Base-by-base conservation (phyloP, 2,329 filamentous ascomycete species). In the Aspergillus sergii region DNA sequence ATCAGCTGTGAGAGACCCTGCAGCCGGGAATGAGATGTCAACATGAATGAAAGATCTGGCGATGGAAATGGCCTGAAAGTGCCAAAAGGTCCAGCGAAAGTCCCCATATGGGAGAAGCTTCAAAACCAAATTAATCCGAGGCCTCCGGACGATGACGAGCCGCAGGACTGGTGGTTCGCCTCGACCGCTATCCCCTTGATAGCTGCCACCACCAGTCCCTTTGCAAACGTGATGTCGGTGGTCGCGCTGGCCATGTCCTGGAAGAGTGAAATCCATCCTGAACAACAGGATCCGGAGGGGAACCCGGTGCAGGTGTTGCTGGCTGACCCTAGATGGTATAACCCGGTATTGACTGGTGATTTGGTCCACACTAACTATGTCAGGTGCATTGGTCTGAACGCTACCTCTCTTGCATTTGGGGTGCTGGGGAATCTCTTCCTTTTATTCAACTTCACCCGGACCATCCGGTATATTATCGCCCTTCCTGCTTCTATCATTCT, bases 151-250 rank as follows among this genome's bases (percentile, higher is more conserved):
- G 80, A 82, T 64, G 79, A 80, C 55, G 77, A 80, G 50, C 77
- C 75, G 9, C 75, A 79, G 58, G 77, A 80, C 57, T 83, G 81
- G 81, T 84, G 82, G 82, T 75, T 84, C 65, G 81, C 81, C 1
- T 82, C 81, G 2, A 85, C 81, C 1, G 81, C 81, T 3, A 83
- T 94, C 66, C 91, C 91, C 36, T 87, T 97, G 73, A 85, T 95
- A 12, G 92, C 93, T 2, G 93, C 92, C 39, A 93, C 93, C 0
- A 85, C 95, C 2, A 93, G 92, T 0, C 94, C 94, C 0, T 86
- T 96, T 11, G 94, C 94, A 3, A 96, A 94, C 62, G 89, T 95
- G 34, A 91, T 95, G 78, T 94, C 91, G 62, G 93, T 97, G 63
- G 93, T 91, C 65, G 92, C 93, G 9, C 83, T 97, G n/a, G 91